Percentiles rank a stretch among this genome's conserved stretches.
Evolutionary conservation across 2,329 filamentous ascomycete genomes (phyloP).

Genomic region (Whalleya microplaca): DNA sequence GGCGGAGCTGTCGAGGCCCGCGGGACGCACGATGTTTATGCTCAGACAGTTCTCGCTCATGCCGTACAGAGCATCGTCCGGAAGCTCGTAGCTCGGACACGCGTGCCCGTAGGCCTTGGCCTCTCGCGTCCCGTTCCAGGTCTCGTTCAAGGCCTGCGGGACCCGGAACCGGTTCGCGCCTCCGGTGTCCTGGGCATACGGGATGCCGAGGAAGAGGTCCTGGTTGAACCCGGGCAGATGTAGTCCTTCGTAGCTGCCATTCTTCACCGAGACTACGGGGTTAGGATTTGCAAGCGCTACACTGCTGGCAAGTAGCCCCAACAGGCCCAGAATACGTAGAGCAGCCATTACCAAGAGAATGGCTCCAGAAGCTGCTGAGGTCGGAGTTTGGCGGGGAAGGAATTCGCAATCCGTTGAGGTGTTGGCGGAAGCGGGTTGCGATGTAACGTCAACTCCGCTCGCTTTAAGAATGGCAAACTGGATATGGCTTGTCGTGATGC

Average conservation of each 20-base stretch:
- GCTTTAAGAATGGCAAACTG: no score
- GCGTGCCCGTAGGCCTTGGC: slow-evolving; percentile 26
- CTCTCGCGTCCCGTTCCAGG: slow-evolving; percentile 23
- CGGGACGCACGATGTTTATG: slow-evolving; percentile 38
- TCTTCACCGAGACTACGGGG: slow-evolving; percentile 32
- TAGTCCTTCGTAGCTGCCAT: slow-evolving; percentile 43
- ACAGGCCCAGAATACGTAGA: background rate
- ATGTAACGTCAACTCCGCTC: no score
- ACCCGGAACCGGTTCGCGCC: slow-evolving; percentile 37
- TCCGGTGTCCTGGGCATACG: slow-evolving; percentile 54
- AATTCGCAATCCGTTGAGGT: no score
- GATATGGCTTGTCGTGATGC: no score
- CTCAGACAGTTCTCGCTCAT: slow-evolving; percentile 40
- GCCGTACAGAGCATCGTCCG: slow-evolving; percentile 24
- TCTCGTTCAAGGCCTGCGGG: slow-evolving; percentile 30
- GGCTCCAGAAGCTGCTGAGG: no score
- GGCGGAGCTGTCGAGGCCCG: slow-evolving; percentile 11
- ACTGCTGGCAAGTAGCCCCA: background rate
- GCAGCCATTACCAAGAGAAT: background rate
- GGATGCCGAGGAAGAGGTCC: slow-evolving; percentile 59
- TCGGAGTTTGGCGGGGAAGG: no score
- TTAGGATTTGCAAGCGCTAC: slow-evolving; percentile 2
- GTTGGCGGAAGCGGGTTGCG: no score
- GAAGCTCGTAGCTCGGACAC: slow-evolving; percentile 29
- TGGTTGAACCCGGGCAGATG: slow-evolving; percentile 43